Evolutionary conservation across 805 yeast genomes (phyloP).

Genomic region (Saturnispora saitoi): DNA sequence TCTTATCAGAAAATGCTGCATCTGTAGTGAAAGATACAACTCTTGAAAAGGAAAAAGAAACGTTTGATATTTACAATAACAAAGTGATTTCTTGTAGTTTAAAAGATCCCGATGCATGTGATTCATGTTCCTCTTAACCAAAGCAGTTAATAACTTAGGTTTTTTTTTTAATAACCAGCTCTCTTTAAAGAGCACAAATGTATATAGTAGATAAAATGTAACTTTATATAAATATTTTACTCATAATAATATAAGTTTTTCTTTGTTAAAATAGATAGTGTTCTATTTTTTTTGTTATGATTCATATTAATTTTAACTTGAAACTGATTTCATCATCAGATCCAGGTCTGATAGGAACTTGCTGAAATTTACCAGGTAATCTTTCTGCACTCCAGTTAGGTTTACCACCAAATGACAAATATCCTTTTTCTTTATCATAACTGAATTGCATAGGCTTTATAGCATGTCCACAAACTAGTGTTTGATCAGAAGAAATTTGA

Average conservation of each 20-base stretch:
- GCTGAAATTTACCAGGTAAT: constrained; percentile 37
- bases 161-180: background rate
- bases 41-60: background rate
- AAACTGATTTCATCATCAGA: constrained; percentile 25
- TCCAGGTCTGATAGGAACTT: constrained; percentile 42
- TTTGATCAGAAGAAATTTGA: constrained; percentile 33
- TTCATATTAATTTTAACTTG: constrained; percentile 4
- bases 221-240: background rate
- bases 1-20: background rate
- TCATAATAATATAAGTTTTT: background rate
- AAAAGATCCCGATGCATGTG: constrained; percentile 28
- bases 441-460: constrained; percentile 49
- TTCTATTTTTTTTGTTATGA: background rate
- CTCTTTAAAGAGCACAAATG: background rate
- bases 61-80: constrained; percentile 14
- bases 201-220: constrained; percentile 1
- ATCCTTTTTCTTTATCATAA: constrained; percentile 36
- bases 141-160: background rate
- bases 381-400: constrained; percentile 49
- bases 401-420: constrained; percentile 54
- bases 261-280: background rate
- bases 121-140: constrained; percentile 33
- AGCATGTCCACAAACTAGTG: constrained; percentile 25
- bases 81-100: constrained; percentile 17
- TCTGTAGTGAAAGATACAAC: background rate